These are phyloP conservation scores for Sideroxylon spinosum DNA, from an alignment of 179 eudicot genomes.

Conservation along the genomic window DNA sequence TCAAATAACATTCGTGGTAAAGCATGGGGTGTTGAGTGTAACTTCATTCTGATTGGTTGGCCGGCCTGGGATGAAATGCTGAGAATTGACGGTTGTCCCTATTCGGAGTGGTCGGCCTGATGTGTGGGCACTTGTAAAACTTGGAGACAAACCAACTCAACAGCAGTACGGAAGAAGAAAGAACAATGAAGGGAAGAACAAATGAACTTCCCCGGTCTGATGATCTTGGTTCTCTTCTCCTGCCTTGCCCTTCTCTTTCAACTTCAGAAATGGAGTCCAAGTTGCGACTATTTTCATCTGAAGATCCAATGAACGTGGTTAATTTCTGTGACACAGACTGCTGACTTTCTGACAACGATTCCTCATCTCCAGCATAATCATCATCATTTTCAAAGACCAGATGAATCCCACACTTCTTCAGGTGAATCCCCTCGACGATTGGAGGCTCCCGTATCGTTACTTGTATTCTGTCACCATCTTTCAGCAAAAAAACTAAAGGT, in stretches of 20 bases:
- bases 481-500: conserved; percentile 35
- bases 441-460: conserved; percentile 19
- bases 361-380: conserved; percentile 48
- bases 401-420: conserved; percentile 42
- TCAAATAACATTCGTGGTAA: too few species aligned
- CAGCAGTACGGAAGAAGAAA: neutral
- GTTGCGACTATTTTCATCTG: neutral
- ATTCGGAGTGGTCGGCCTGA: too few species aligned
- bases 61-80: too few species aligned
- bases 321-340: conserved; percentile 43
- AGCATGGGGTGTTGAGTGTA: too few species aligned
- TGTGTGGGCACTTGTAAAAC: neutral
- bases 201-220: neutral
- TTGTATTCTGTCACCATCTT: conserved; percentile 43
- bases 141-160: neutral
- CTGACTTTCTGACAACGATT: conserved; percentile 21
- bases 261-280: neutral
- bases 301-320: conserved; percentile 28
- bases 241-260: neutral
- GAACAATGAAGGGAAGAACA: conserved; percentile 9
- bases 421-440: conserved; percentile 27
- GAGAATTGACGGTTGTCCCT: too few species aligned
- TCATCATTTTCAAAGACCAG: conserved; percentile 56
- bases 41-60: too few species aligned
- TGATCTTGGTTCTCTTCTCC: neutral